Conservation (phyloP, 1,139 yeast species). For the Taphrina betulina region DNA sequence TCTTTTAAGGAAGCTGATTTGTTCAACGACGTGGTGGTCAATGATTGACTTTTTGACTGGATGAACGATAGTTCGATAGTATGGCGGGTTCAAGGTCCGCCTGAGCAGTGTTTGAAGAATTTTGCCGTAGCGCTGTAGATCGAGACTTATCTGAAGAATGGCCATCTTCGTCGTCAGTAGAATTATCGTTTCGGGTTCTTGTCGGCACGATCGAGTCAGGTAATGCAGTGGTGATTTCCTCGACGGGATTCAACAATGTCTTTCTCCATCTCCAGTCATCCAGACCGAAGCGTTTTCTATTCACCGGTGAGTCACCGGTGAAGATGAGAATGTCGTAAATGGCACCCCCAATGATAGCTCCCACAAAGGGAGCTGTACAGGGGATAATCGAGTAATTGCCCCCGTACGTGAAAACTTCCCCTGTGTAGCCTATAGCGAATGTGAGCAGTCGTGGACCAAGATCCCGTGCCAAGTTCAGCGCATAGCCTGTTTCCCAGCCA, state of each 20-base stretch:
- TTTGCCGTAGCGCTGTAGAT: no score
- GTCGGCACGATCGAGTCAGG: constrained; percentile 19
- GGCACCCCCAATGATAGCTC: constrained; percentile 50
- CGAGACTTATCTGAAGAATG: no score
- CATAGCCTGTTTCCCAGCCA: constrained; percentile 55
- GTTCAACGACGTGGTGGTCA: no score
- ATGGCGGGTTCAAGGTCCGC: no score
- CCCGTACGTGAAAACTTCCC: constrained; percentile 49
- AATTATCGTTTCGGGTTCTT: not conserved
- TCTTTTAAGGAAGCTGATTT: no score
- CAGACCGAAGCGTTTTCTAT: constrained; percentile 25
- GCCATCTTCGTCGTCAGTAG: no score
- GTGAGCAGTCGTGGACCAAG: constrained; percentile 55
- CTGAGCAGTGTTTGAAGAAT: no score
- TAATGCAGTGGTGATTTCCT: constrained; percentile 18
- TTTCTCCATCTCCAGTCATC: constrained; percentile 28
- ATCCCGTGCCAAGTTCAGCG: constrained; percentile 56
- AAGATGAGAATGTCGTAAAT: constrained; percentile 52
- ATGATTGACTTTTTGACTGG: no score
- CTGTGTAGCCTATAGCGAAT: constrained; percentile 50
- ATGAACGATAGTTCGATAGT: no score
- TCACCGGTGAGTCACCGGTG: constrained; percentile 48
- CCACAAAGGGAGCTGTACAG: constrained; percentile 50
- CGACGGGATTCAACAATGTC: constrained; percentile 10
- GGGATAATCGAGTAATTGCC: constrained; percentile 55